These are phyloP conservation scores for Aspergillus saccharolyticus DNA, from an alignment of 495 filamentous ascomycete species.

Conservation along the genomic window DNA sequence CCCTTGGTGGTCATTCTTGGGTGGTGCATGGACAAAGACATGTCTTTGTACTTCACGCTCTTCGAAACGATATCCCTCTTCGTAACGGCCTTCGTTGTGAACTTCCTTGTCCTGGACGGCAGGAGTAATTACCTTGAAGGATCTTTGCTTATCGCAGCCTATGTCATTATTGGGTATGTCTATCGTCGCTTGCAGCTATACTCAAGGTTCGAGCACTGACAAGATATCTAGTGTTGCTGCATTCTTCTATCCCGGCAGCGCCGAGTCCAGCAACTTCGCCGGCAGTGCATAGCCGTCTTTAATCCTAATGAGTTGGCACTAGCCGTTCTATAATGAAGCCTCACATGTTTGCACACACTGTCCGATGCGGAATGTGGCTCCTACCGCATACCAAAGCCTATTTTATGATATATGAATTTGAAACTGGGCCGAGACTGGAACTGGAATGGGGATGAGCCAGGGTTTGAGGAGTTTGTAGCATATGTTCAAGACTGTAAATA, in stretches of 20 bases:
- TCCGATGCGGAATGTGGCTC: not conserved
- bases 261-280: conserved; percentile 25
- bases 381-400: not conserved
- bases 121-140: conserved; percentile 87
- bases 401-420: not conserved
- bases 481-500: not conserved
- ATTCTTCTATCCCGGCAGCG: conserved; percentile 33
- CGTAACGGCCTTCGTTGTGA: conserved; percentile 81
- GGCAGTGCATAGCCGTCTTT: conserved; percentile 8
- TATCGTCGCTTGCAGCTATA: too few species aligned
- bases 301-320: not conserved
- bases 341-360: not conserved
- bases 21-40: conserved; percentile 75
- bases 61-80: conserved; percentile 88
- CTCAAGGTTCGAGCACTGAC: conserved; percentile 11
- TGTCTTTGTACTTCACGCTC: conserved; percentile 86
- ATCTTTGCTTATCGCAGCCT: conserved; percentile 72
- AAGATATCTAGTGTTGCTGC: conserved; percentile 25
- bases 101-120: conserved; percentile 84
- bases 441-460: not conserved
- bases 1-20: conserved; percentile 85
- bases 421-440: not conserved
- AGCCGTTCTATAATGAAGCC: not conserved
- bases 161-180: conserved; percentile 52
- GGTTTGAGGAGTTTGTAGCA: not conserved